Evolutionary conservation across 768 basidiomycete genomes (phyloP).

Genomic region (Psilocybe tampanensis): DNA sequence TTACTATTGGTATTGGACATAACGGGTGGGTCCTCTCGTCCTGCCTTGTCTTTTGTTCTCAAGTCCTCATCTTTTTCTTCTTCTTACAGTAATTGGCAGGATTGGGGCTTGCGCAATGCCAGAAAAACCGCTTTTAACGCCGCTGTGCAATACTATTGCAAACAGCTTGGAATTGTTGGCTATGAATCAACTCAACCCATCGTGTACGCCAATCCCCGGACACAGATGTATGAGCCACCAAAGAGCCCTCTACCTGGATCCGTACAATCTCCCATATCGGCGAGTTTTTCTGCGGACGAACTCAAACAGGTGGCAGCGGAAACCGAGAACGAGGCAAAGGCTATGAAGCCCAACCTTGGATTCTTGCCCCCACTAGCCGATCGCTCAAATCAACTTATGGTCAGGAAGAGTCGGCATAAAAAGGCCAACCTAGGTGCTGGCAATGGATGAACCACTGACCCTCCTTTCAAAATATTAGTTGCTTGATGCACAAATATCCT

Average conservation of each 20-base stretch:
- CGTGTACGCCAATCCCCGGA: constrained; percentile 41
- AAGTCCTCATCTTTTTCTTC: neutral
- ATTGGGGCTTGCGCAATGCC: constrained; percentile 61
- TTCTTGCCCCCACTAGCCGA: constrained; percentile 47
- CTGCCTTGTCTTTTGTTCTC: neutral
- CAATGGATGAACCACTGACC: constrained; percentile 17
- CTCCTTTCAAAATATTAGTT: neutral
- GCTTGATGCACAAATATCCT: neutral
- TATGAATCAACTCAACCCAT: constrained; percentile 65
- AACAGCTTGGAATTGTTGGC: constrained; percentile 66
- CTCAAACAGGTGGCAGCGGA: constrained; percentile 23
- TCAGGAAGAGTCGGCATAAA: constrained; percentile 44
- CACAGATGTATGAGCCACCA: constrained; percentile 21
- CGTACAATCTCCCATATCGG: constrained; percentile 4
- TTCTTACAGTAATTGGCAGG: constrained; percentile 34
- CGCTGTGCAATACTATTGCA: constrained; percentile 73
- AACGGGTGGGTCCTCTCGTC: constrained; percentile 41
- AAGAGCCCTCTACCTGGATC: constrained; percentile 16
- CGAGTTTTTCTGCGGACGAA: constrained; percentile 9
- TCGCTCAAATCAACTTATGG: constrained; percentile 34
- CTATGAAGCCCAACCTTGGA: constrained; percentile 43
- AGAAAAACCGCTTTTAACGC: constrained; percentile 81
- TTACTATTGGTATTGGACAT: constrained; percentile 67
- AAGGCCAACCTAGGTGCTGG: constrained; percentile 41
- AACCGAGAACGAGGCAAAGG: constrained; percentile 27